A percentile compares a stretch with the other conserved stretches of the same genome.
Evolutionary conservation across 106 monocot genomes (phyloP).

Genomic region (Dioscorea zingiberensis): DNA sequence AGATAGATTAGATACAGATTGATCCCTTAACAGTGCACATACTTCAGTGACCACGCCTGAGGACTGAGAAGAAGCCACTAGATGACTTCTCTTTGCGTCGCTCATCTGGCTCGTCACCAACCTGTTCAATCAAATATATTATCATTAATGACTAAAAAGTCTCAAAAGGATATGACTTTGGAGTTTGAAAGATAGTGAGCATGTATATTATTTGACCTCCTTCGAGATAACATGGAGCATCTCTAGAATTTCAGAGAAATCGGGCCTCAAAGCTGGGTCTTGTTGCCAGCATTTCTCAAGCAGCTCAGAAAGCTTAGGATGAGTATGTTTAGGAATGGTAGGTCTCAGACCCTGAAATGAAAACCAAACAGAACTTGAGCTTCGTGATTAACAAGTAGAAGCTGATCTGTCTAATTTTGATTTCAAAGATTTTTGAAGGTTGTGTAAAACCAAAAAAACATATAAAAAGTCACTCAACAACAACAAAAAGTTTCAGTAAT

Average conservation of each 20-base stretch:
- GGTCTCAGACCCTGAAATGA: constrained; percentile 68
- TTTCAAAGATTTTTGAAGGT: too few relatives aligned
- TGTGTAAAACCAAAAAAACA: too few relatives aligned
- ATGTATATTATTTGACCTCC: constrained; percentile 38
- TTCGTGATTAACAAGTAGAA: neutral
- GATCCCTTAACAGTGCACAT: too few relatives aligned
- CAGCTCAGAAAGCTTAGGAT: constrained; percentile 54
- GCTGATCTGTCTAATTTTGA: neutral
- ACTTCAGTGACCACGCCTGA: constrained; percentile 43
- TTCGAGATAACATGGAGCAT: constrained; percentile 39
- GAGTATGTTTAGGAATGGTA: constrained; percentile 61
- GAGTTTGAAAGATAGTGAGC: too few relatives aligned
- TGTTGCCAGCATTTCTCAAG: constrained; percentile 89
- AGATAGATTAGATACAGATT: too few relatives aligned
- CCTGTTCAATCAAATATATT: constrained; percentile 23
- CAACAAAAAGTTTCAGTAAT: neutral
- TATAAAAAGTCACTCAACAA: neutral
- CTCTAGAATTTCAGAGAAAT: constrained; percentile 79
- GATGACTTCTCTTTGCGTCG: constrained; percentile 42
- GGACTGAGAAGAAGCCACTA: constrained; percentile 47
- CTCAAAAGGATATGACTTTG: too few relatives aligned
- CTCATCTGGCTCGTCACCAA: constrained; percentile 38
- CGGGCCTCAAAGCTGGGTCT: constrained; percentile 66
- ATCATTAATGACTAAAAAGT: neutral
- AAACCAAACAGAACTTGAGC: neutral